Base-by-base conservation (phyloP, 495 filamentous ascomycete species). In the Penicillium nucicola region DNA sequence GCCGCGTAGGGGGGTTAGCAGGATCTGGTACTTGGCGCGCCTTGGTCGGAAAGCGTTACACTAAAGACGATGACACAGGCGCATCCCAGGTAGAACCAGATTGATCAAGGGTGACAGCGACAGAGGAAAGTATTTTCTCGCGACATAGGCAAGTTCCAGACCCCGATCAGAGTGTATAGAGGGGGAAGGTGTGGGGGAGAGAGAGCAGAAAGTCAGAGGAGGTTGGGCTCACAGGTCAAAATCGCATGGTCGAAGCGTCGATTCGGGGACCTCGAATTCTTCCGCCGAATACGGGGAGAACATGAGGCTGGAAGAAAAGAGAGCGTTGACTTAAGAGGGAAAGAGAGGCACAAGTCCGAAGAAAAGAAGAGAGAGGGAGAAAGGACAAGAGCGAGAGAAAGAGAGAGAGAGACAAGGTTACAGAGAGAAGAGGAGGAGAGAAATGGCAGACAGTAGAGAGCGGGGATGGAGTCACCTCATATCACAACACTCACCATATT, bases 1-100 rank as follows among this genome's bases (percentile, higher is more conserved):
- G 59, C 46, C 61, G 60, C 61, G 64, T 66, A 61, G 58, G 58
- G 35, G 65, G 61, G 62, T 71, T 70, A 71, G 68, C 65, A 67
- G 36, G 65, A 64, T 56, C 67, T 66, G 69, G 65, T 68, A 66
- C 61, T 28, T 61, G 57, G 58, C 56, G 62, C 61, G 57, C 68
- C 61, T 64, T 58, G 60, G 60, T 66, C 63, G 61, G 65, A 50
- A 66, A 67, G 55, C 47, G 69, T 75, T 72, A 75, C 69, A 72
- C 69, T 64, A 69, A 52, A 67, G 55, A 66, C 62, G 61, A 75
- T 71, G 69, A 72, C 71, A 70, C 71, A 66, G 61, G 69, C 66
- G 66, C 69, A 74, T 70, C 64, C 64, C 61, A 71, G 65, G 64
- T 56, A 70, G 65, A 68, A 65, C 54, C 52, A 59, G 57, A 62